Conservation (phyloP, 2,329 filamentous ascomycete species). For the Acephala macrosclerotiorum region DNA sequence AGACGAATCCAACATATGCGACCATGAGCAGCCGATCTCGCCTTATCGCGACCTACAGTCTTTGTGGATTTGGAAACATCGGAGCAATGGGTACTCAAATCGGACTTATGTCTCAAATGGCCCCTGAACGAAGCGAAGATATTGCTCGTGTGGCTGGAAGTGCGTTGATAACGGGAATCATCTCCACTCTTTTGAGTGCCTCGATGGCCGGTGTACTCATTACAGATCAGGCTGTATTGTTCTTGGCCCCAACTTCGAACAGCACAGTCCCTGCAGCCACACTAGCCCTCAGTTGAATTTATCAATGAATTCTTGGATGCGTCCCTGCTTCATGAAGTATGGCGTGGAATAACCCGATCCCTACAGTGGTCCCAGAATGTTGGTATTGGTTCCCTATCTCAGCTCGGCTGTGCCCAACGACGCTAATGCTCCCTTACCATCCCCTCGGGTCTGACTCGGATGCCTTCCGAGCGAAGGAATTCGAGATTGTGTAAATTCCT, state of each 20-base stretch:
- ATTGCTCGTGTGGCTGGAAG: constrained; percentile 11
- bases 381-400: too few species aligned
- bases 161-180: constrained; percentile 13
- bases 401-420: too few species aligned
- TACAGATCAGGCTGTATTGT: not conserved
- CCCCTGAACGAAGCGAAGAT: constrained; percentile 13
- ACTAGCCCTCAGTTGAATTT: not conserved
- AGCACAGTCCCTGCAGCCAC: not conserved
- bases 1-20: constrained; percentile 4
- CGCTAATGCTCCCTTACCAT: too few species aligned
- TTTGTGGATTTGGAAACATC: constrained; percentile 22
- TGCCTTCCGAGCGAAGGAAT: too few species aligned
- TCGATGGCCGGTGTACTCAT: constrained; percentile 13
- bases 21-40: constrained; percentile 12
- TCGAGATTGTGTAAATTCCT: too few species aligned
- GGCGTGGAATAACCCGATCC: too few species aligned
- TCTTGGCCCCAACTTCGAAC: not conserved
- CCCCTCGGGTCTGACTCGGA: too few species aligned
- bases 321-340: too few species aligned
- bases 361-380: too few species aligned
- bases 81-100: constrained; percentile 11
- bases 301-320: too few species aligned
- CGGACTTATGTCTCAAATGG: constrained; percentile 10
- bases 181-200: constrained; percentile 18
- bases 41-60: constrained; percentile 13